Evolutionary conservation across 257 asterid species (phyloP), one percentile per base, ranked within the genome.

Genomic region (Gentiana macrophylla): DNA sequence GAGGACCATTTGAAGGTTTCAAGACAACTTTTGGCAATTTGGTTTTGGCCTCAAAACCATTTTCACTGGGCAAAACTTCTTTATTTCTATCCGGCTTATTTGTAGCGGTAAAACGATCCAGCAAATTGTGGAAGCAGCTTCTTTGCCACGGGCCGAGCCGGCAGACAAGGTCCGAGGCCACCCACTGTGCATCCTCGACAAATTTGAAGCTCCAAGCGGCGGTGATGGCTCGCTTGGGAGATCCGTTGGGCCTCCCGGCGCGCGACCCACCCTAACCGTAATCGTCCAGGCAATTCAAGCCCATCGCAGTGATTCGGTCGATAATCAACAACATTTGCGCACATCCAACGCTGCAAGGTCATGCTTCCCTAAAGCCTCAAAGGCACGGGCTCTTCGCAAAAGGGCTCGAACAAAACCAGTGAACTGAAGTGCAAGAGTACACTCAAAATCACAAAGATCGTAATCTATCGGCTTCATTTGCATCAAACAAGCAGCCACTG

Each of bases 171-270:
- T 0, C 97, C 95, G 41, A 85, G 83, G 34, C 98, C 98, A 11
- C 78, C 87, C 68, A 88, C 72, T 6, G 98, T 32, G 95, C 95
- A 59, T 95, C 95, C 35, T 94, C 89, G 32, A 89, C 88, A 0
- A 97, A n/a, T n/a, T 97, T 62, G 98, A 92, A 46, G 98, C 98
- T 45, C 98, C 98, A 49, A 92, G 89, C 98, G 4, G 98, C 98
- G 97, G 98, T 2, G 98, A 92, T 4, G 98, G 98, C 36, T 89
- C 88, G 74, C 98, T 92, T 66, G 82, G 98, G 57, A 90, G 95
- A 55, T 92, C 98, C 80, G 95, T 62, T 81, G 97, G 48, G 89
- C 83, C 66, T 90, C 96, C 46, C 70, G 94, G 7, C 90, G 83
- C 24, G 89, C 84, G 33, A 84, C 90, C 37, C 83, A 65, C 0